Evolutionary conservation across 148 eudicot species (phyloP).

Genomic region (Vaccinium darrowii): DNA sequence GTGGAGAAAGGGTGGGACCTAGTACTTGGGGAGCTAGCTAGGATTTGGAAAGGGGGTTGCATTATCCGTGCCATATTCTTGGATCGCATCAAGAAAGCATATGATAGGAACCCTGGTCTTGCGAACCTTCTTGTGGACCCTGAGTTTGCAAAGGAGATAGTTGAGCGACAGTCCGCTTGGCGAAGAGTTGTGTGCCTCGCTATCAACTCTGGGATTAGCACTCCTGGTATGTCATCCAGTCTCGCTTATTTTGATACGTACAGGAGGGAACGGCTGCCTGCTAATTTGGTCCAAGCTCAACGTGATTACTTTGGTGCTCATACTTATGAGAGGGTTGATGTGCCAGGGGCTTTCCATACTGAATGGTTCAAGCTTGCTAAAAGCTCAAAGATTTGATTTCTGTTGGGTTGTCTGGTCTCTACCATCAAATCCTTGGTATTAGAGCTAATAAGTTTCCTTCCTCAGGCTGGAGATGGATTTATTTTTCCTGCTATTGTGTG

Average conservation of each 20-base stretch:
- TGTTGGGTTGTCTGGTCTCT: constrained; percentile 15
- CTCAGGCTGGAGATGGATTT: constrained; percentile 3
- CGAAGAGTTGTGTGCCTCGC: constrained; percentile 78
- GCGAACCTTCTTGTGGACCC: constrained; percentile 83
- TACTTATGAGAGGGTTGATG: constrained; percentile 83
- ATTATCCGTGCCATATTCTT: constrained; percentile 86
- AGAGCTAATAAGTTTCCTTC: constrained; percentile 13
- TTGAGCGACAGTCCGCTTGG: constrained; percentile 84
- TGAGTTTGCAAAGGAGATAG: constrained; percentile 78
- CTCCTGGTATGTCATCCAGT: constrained; percentile 93
- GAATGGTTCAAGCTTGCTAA: constrained; percentile 92
- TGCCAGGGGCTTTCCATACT: constrained; percentile 78
- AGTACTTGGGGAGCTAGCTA: constrained; percentile 79
- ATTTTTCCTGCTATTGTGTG: neutral
- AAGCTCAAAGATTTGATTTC: constrained; percentile 48
- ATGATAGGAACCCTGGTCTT: constrained; percentile 72
- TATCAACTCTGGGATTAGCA: constrained; percentile 76
- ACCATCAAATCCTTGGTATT: neutral
- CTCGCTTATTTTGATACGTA: constrained; percentile 94
- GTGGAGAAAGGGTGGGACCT: constrained; percentile 77
- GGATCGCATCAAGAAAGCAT: constrained; percentile 88
- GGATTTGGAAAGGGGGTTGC: constrained; percentile 97
- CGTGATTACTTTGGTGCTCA: constrained; percentile 94
- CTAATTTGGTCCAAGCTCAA: constrained; percentile 92
- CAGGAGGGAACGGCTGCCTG: constrained; percentile 77